Evolutionary conservation across 306 rosid species (phyloP).

Genomic region (Vigna reflexopilosa): DNA sequence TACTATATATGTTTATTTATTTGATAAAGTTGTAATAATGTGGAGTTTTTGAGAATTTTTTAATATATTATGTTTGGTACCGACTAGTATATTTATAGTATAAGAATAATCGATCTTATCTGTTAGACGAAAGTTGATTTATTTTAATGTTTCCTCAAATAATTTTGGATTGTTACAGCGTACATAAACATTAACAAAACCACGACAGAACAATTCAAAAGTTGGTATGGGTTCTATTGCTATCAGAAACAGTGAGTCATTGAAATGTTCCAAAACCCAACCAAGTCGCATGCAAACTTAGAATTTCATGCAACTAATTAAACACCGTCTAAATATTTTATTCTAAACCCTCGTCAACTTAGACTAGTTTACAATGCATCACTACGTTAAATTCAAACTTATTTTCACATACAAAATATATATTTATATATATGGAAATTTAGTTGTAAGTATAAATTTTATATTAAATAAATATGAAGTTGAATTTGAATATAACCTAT

Average conservation of each 20-base stretch:
- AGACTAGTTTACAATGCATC: too few relatives aligned
- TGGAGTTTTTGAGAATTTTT: neutral
- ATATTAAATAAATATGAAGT: too few relatives aligned
- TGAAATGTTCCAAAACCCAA: neutral
- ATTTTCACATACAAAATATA: too few relatives aligned
- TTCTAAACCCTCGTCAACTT: too few relatives aligned
- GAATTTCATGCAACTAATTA: neutral
- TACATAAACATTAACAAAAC: neutral
- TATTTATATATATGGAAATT: too few relatives aligned
- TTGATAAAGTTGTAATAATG: neutral
- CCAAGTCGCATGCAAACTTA: neutral
- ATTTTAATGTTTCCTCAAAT: neutral
- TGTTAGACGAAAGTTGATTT: neutral
- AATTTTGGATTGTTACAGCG: neutral
- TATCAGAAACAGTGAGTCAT: neutral
- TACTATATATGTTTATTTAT: neutral
- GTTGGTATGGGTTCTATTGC: neutral
- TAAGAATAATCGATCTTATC: neutral
- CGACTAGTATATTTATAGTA: neutral
- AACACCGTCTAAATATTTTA: neutral
- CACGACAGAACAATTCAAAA: neutral
- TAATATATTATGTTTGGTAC: neutral
- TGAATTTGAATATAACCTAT: too few relatives aligned
- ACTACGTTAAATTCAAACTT: too few relatives aligned
- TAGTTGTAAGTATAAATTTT: too few relatives aligned